A percentile compares a stretch with the other conserved stretches of the same genome.
Conservation (phyloP, 2,329 filamentous ascomycete species). For the Microascus cirrosus region DNA sequence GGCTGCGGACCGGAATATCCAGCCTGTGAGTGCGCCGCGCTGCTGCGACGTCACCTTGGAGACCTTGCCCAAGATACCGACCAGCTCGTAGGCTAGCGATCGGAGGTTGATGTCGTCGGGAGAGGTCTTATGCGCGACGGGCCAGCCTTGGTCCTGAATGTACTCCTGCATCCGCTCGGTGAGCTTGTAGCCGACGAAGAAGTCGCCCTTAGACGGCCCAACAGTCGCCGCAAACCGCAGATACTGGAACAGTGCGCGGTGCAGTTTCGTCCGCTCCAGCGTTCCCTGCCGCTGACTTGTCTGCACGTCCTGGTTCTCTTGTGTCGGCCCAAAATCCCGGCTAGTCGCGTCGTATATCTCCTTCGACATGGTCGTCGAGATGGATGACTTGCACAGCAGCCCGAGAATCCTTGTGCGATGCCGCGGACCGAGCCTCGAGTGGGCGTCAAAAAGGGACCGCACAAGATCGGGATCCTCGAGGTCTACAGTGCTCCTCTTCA, state of each 20-base stretch:
- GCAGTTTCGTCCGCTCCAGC: slow-evolving; percentile 67
- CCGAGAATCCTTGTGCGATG: slow-evolving; percentile 68
- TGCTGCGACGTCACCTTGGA: slow-evolving; percentile 43
- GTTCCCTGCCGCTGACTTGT: slow-evolving; percentile 29
- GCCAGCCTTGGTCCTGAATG: slow-evolving; percentile 76
- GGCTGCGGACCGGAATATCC: slow-evolving; percentile 74
- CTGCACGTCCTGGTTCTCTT: background rate
- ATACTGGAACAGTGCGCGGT: slow-evolving; percentile 74
- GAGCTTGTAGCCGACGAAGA: slow-evolving; percentile 57
- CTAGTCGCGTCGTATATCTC: slow-evolving; percentile 49
- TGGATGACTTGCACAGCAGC: slow-evolving; percentile 65
- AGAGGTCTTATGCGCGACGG: slow-evolving; percentile 46
- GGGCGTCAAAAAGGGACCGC: slow-evolving; percentile 57
- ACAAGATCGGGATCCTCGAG: slow-evolving; percentile 60
- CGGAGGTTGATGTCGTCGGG: slow-evolving; percentile 56
- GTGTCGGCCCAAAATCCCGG: slow-evolving; percentile 41
- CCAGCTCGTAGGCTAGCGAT: slow-evolving; percentile 78
- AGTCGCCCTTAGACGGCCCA: slow-evolving; percentile 44
- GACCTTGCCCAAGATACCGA: slow-evolving; percentile 66
- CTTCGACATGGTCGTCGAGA: slow-evolving; percentile 58
- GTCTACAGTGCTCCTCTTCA: slow-evolving; percentile 68
- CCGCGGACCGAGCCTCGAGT: slow-evolving; percentile 59
- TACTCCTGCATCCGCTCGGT: slow-evolving; percentile 61
- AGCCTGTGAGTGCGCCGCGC: slow-evolving; percentile 47
- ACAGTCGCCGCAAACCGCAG: slow-evolving; percentile 78